Conservation (phyloP, 306 rosid genomes). For the Trifolium fragiferum region DNA sequence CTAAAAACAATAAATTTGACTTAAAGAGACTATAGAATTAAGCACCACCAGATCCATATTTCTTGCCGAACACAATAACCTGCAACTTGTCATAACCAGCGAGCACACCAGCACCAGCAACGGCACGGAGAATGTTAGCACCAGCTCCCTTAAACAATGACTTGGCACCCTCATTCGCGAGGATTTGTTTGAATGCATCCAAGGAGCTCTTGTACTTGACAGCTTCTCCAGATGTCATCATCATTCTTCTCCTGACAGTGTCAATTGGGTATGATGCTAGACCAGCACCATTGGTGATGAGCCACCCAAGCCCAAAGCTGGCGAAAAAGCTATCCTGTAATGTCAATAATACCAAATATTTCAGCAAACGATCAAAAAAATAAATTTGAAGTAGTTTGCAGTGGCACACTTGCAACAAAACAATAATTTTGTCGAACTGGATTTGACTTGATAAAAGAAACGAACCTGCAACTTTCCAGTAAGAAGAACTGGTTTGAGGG, state of each 20-base stretch:
- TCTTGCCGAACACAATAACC: conserved; percentile 80
- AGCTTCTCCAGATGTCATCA: conserved; percentile 99
- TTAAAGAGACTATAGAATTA: conserved; percentile 33
- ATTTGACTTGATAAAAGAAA: background rate
- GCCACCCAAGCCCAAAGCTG: conserved; percentile 92
- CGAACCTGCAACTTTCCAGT: conserved; percentile 72
- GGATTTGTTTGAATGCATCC: conserved; percentile 75
- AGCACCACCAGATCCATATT: conserved; percentile 82
- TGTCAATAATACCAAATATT: background rate
- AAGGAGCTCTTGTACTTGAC: conserved; percentile 86
- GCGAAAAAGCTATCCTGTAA: conserved; percentile 85
- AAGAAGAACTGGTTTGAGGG: conserved; percentile 76
- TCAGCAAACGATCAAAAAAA: background rate
- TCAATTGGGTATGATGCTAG: conserved; percentile 93
- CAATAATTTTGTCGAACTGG: background rate
- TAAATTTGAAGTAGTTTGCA: background rate
- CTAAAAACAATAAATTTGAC: conserved; percentile 50
- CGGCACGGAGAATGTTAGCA: conserved; percentile 88
- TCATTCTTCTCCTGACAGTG: conserved; percentile 97
- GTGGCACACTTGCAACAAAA: background rate
- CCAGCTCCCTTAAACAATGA: conserved; percentile 96
- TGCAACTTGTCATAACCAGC: conserved; percentile 92
- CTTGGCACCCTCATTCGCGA: conserved; percentile 88
- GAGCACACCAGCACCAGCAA: conserved; percentile 97
- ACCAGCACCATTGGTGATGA: conserved; percentile 91